Evolutionary conservation across 208 protist genomes (phyloP), one percentile per base, ranked within the genome.

Genomic region (Leishmania aethiopica): DNA sequence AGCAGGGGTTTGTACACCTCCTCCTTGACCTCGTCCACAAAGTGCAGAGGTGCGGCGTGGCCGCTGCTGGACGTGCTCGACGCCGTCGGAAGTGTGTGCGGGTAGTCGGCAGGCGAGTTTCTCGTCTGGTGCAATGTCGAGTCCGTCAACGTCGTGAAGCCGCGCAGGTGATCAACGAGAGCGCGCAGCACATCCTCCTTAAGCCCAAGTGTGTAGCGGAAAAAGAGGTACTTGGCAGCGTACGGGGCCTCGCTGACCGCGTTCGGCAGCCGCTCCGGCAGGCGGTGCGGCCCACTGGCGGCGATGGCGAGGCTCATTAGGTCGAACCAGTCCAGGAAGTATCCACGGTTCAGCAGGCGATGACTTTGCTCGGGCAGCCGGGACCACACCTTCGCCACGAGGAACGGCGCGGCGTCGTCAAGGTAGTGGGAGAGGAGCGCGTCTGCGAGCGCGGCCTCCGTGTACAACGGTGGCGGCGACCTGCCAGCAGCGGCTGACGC

Each of bases 241-340:
- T 95, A 95, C 42, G 84, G 76, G 7, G 90, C 93, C 49, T 90
- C 84, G 79, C 87, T 95, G 66, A 84, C 87, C 22, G 92, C 57
- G 83, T 95, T 96, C 45, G 95, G 95, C 77, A 97, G 86, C 66
- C 86, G 84, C 28, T 80, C 71, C 17, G 93, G 93, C 42, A 96
- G 76, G 17, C 71, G 64, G 67, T 85, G 75, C 53, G 64, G 72
- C 32, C 93, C 91, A n/a, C 86, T 82, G 53, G 92, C 51, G 72
- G 95, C 95, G 47, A 96, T 75, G 57, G 95, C 89, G 13, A 97
- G 88, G 8, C 83, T 70, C n/a, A 96, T 64, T 42, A 96, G 74
- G 79, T 97, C 95, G 25, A 95, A 79, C 88, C 90, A 92, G 79
- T 97, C 95, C 10, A 97, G 90, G 78, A 90, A 91, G 77, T 91